phyloP scores from a whole-genome alignment of 2,329 filamentous ascomycete species.

The Pseudocercospora eumusae region DNA sequence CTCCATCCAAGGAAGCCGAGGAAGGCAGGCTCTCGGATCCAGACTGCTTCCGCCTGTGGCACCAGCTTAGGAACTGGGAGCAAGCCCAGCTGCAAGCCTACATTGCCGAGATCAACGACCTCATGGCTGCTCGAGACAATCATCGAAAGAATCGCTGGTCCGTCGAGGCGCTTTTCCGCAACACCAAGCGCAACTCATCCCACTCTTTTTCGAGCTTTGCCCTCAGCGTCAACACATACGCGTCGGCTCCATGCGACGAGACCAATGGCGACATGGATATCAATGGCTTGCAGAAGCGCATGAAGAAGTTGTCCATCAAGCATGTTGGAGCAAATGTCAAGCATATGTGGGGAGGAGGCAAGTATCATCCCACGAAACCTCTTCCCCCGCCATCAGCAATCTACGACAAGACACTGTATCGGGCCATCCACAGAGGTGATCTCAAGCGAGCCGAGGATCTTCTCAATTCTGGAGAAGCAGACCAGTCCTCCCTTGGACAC shows the following conservation, averaged over 20 bases:
- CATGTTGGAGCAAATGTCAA: slow-evolving; percentile 15
- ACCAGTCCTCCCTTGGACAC: slow-evolving; percentile 18
- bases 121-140: slow-evolving; percentile 24
- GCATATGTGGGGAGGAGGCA: slow-evolving; percentile 12
- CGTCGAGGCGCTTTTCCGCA: slow-evolving; percentile 27
- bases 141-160: slow-evolving; percentile 30
- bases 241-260: slow-evolving; percentile 34
- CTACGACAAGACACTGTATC: slow-evolving; percentile 24
- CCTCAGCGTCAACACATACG: slow-evolving; percentile 32
- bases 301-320: slow-evolving; percentile 31
- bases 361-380: slow-evolving; percentile 8
- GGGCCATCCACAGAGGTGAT: slow-evolving; percentile 24
- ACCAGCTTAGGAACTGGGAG: slow-evolving; percentile 34
- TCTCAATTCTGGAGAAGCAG: slow-evolving; percentile 21
- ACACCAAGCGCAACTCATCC: slow-evolving; percentile 20
- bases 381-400: slow-evolving; percentile 17
- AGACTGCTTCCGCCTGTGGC: slow-evolving; percentile 30
- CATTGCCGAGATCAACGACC: slow-evolving; percentile 30
- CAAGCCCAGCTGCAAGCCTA: slow-evolving; percentile 33
- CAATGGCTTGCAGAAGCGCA: slow-evolving; percentile 29
- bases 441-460: slow-evolving; percentile 25
- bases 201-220: slow-evolving; percentile 30
- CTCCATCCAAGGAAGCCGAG: slow-evolving; percentile 20
- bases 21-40: slow-evolving; percentile 26
- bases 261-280: slow-evolving; percentile 31